Conservation (phyloP, 768 basidiomycete genomes). For the Agaricus subrufescens region DNA sequence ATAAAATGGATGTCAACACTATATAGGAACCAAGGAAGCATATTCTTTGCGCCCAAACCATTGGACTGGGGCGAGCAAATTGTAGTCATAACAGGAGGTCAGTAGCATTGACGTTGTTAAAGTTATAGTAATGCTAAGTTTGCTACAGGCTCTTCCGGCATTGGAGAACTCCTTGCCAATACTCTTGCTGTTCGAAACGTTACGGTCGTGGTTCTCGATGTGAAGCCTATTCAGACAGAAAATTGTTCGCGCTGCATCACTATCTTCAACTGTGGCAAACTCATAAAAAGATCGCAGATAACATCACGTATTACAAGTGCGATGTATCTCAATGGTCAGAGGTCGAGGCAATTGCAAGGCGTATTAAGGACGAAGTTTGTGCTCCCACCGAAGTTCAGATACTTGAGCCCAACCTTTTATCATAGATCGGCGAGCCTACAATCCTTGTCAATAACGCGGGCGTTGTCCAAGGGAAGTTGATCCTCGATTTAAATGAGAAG, state of each 20-base stretch:
- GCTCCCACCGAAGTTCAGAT: background rate
- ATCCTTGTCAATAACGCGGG: constrained; percentile 95
- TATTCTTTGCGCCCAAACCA: constrained; percentile 53
- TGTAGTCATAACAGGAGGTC: constrained; percentile 88
- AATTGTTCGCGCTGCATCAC: constrained; percentile 51
- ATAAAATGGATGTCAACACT: constrained; percentile 65
- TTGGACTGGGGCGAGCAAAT: constrained; percentile 89
- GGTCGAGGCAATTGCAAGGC: constrained; percentile 70
- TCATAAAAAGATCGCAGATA: constrained; percentile 39
- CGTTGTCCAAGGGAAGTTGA: constrained; percentile 82
- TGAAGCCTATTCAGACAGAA: constrained; percentile 71
- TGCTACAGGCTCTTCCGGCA: constrained; percentile 72
- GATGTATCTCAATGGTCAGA: constrained; percentile 89
- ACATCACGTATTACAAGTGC: constrained; percentile 83
- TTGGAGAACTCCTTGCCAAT: constrained; percentile 85
- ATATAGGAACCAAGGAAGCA: constrained; percentile 70
- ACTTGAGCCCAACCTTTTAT: constrained; percentile 4
- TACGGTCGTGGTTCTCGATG: constrained; percentile 80
- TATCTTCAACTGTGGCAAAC: background rate
- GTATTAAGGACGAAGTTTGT: constrained; percentile 71
- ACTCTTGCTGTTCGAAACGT: constrained; percentile 82
- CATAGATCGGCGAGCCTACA: constrained; percentile 82
- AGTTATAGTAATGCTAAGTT: background rate
- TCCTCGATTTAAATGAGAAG: constrained; percentile 72
- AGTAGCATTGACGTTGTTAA: background rate